Percentiles rank a stretch among this genome's conserved stretches.
phyloP scores from a whole-genome alignment of 768 basidiomycete genomes.

The Tulasnella sp. region DNA sequence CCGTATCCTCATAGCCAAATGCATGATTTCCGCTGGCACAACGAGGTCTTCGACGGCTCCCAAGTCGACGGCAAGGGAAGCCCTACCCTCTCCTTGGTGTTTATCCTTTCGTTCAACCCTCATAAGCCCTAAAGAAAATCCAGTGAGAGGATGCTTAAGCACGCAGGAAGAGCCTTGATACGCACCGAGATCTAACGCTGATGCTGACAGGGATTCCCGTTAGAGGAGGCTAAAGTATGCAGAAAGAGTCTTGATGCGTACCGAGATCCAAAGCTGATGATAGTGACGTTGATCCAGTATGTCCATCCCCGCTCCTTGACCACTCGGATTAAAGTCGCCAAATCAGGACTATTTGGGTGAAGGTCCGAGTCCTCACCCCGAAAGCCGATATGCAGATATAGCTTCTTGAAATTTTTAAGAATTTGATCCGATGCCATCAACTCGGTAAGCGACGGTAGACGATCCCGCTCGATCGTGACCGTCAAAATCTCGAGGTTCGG shows the following conservation, averaged over 20 bases:
- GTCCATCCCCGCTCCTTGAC: background rate
- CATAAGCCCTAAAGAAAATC: background rate
- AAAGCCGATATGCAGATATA: background rate
- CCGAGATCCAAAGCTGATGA: background rate
- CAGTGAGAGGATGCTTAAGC: background rate
- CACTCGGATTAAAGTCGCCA: background rate
- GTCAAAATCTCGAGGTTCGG: background rate
- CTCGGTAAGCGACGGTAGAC: background rate
- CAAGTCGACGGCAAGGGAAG: too few species aligned
- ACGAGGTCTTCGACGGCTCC: background rate
- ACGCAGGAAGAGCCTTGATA: background rate
- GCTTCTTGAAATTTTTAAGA: background rate
- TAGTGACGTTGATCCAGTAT: background rate
- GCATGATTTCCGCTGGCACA: background rate
- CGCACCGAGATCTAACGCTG: background rate
- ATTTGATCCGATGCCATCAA: background rate
- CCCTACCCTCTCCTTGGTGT: background rate
- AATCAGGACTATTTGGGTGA: background rate
- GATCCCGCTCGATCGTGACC: background rate
- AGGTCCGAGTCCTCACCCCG: background rate
- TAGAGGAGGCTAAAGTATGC: background rate
- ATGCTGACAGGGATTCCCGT: background rate
- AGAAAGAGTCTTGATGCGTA: background rate
- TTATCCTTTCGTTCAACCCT: background rate
- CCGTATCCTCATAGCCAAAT: background rate